Evolutionary conservation across 2,329 filamentous ascomycete species (phyloP).

Genomic region (Calonectria hawksworthii): DNA sequence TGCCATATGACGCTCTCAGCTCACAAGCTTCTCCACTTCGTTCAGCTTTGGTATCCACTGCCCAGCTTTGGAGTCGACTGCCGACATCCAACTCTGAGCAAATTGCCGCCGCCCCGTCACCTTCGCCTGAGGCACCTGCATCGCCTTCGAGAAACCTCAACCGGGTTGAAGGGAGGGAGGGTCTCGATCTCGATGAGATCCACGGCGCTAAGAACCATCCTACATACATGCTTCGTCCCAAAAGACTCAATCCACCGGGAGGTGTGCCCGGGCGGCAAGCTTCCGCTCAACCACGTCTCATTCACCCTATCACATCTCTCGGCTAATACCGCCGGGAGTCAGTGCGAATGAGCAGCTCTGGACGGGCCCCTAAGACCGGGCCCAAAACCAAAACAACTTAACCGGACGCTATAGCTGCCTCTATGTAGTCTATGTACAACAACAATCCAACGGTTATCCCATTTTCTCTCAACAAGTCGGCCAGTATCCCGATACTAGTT

Average conservation of each 20-base stretch:
- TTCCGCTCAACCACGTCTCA: background rate
- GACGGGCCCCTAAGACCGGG: background rate
- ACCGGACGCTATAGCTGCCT: background rate
- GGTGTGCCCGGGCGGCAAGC: background rate
- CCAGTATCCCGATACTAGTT: background rate
- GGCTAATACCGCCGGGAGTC: background rate
- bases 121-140: slow-evolving; percentile 6
- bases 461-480: background rate
- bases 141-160: slow-evolving; percentile 4
- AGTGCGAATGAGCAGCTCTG: background rate
- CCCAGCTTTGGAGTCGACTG: slow-evolving; percentile 1
- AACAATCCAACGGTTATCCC: background rate
- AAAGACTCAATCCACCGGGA: background rate
- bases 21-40: slow-evolving; percentile 31
- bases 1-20: slow-evolving; percentile 36
- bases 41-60: background rate
- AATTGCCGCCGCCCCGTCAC: slow-evolving; percentile 6
- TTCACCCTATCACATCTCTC: background rate
- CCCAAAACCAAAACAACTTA: background rate
- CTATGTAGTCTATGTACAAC: background rate
- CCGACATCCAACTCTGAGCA: slow-evolving; percentile 7
- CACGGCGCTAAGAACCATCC: background rate
- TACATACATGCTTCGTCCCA: background rate
- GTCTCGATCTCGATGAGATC: slow-evolving; percentile 6
- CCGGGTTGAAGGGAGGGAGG: background rate